Conservation (phyloP, 192 early-diverging fungal genomes). For the Umbelopsis sp. region DNA sequence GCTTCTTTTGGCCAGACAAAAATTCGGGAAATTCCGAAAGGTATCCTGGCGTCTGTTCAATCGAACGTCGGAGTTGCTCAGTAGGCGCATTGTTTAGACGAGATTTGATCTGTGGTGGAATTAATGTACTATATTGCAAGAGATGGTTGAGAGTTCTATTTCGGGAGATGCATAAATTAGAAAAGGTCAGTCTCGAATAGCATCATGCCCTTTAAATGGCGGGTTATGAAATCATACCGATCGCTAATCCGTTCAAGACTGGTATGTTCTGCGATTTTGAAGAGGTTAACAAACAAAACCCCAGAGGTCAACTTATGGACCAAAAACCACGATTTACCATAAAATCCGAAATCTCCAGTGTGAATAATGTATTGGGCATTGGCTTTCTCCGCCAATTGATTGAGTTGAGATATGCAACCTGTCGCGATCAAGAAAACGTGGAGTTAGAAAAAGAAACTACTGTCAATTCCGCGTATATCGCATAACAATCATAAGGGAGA, state of each 20-base stretch:
- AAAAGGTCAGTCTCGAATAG: constrained; percentile 1
- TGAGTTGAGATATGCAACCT: constrained; percentile 63
- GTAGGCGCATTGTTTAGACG: constrained; percentile 43
- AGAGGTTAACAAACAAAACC: constrained; percentile 4
- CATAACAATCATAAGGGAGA: neutral
- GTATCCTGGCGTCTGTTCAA: constrained; percentile 44
- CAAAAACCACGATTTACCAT: constrained; percentile 40
- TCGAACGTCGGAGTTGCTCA: constrained; percentile 46
- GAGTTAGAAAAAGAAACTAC: constrained; percentile 7
- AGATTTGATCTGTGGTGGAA: constrained; percentile 43
- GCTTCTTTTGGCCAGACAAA: constrained; percentile 40
- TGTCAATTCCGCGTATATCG: constrained; percentile 1
- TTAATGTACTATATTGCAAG: constrained; percentile 59
- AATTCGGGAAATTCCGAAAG: constrained; percentile 58
- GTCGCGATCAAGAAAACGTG: neutral
- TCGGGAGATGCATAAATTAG: no score
- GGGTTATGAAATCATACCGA: constrained; percentile 31
- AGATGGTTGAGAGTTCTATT: constrained; percentile 57
- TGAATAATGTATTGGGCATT: constrained; percentile 59
- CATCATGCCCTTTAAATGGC: no score
- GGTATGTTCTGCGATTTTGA: constrained; percentile 37
- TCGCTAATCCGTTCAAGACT: constrained; percentile 57
- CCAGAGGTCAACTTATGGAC: neutral
- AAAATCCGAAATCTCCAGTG: constrained; percentile 66
- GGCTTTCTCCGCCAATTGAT: constrained; percentile 55